Evolutionary conservation across 2,329 filamentous ascomycete species (phyloP), one percentile per base, ranked within the genome.

Genomic region (Diaporthe helianthi): DNA sequence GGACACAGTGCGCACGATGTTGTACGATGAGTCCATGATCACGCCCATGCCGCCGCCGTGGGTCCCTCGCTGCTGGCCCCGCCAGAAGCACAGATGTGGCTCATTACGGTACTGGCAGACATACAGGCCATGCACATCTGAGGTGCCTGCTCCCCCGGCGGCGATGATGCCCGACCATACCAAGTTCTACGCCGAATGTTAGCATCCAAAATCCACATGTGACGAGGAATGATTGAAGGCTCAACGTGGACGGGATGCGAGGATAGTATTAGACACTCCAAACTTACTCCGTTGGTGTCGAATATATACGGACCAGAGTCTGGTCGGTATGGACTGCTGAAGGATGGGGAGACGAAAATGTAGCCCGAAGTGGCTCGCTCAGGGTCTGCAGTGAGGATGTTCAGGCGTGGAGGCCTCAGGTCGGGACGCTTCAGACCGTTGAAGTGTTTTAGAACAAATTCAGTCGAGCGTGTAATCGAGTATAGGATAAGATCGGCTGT

Each of bases 251-350:
- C 17, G 17, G 22, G 4, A 22, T 9, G 33, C 12, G 33, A 12
- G 12, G 12, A 10, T 12, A 12, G 33, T 10, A 33, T 0, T 9
- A 9, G 8, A 4, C n/a, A 22, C 2, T 12, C n/a, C 12, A 12
- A 22, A 4, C 67, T 22, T 55, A 69, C 67, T 5, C 67, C 67
- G 33, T 66, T 65, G 41, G 61, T 69, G 33, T 69, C 67, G 47
- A 69, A 69, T 0, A 69, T 66, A 26, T 69, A 69, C 3, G 67
- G 67, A 1, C 67, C 67, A 22, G 67, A 69, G 67, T 69, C 67
- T 15, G 67, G 67, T 19, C 61, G 52, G 22, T 69, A 69, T 5
- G 31, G 17, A 4, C 67, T 64, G 12, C 29, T 47, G 26, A 69
- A 69, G 4, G 51, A 54, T 1, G 67, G 67, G 2, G 67, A 41